Percentiles rank a stretch among this genome's conserved stretches.
Evolutionary conservation across 192 early-diverging fungal species (phyloP).

Genomic region (Backusella parvicylindrica): DNA sequence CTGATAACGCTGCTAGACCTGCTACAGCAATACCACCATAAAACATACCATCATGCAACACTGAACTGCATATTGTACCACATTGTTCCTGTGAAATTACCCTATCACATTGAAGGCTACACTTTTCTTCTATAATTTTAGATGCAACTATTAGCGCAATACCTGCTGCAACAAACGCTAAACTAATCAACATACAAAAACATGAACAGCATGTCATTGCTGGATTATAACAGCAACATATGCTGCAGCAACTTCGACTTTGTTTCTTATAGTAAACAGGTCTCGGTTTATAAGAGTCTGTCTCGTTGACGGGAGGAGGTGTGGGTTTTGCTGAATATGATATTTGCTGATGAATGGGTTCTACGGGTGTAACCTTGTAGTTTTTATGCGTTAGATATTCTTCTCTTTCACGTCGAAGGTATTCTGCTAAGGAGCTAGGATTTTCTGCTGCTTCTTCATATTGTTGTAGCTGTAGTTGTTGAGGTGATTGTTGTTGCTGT

Average conservation of each 20-base stretch:
- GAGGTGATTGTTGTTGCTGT: neutral
- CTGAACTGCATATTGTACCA: slow-evolving; percentile 16
- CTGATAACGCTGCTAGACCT: slow-evolving; percentile 21
- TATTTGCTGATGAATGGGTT: neutral
- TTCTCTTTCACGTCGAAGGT: neutral
- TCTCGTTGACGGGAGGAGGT: slow-evolving; percentile 18
- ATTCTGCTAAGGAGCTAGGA: neutral
- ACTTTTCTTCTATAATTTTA: slow-evolving; percentile 21
- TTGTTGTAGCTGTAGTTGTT: neutral
- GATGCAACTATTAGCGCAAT: slow-evolving; percentile 30
- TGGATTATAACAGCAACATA: slow-evolving; percentile 25
- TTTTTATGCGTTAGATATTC: neutral
- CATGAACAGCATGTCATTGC: slow-evolving; percentile 33
- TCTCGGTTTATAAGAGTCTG: slow-evolving; percentile 9
- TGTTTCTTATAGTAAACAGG: neutral
- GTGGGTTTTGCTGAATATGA: neutral
- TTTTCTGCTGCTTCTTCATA: neutral
- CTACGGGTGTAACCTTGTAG: neutral
- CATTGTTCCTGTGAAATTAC: neutral
- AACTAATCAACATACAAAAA: slow-evolving; percentile 26
- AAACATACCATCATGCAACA: slow-evolving; percentile 25
- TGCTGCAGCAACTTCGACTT: slow-evolving; percentile 2
- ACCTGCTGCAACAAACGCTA: slow-evolving; percentile 28
- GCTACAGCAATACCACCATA: slow-evolving; percentile 35
- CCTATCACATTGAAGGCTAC: slow-evolving; percentile 12